Evolutionary conservation across 176 grass and related monocot genomes (phyloP).

Genomic region (Luzula sylvatica): DNA sequence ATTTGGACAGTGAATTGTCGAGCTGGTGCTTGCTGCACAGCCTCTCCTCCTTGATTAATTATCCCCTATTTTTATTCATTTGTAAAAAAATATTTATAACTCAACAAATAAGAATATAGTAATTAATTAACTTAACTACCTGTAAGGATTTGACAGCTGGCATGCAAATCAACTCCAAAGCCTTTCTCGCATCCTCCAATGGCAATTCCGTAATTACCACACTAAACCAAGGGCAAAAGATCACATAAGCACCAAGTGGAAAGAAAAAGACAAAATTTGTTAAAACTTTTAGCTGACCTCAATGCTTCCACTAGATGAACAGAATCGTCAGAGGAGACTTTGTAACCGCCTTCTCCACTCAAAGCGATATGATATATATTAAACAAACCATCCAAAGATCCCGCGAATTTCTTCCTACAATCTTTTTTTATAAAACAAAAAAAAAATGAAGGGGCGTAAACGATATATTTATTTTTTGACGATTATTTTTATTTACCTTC

Average conservation of each 20-base stretch:
- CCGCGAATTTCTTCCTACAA: constrained; percentile 73
- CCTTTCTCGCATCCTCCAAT: constrained; percentile 66
- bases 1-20: constrained; percentile 80
- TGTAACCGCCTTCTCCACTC: constrained; percentile 94
- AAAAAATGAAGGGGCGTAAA: neutral
- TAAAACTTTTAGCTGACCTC: constrained; percentile 48
- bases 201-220: constrained; percentile 67
- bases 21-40: constrained; percentile 66
- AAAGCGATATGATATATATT: constrained; percentile 89
- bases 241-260: constrained; percentile 54
- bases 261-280: constrained; percentile 2
- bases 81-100: constrained; percentile 12
- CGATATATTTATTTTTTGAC: neutral
- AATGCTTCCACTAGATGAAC: constrained; percentile 98
- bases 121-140: constrained; percentile 20
- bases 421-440: constrained; percentile 35
- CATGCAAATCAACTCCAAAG: constrained; percentile 80
- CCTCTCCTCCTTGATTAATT: constrained; percentile 59
- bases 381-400: constrained; percentile 88
- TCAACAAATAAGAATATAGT: constrained; percentile 29
- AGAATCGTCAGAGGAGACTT: constrained; percentile 94
- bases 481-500: constrained; percentile 96
- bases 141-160: constrained; percentile 78
- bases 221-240: constrained; percentile 34
- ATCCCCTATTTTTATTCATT: too few relatives aligned